These are phyloP conservation scores for Vitis riparia DNA, from an alignment of 164 flowering plant genomes.

Conservation along the genomic window DNA sequence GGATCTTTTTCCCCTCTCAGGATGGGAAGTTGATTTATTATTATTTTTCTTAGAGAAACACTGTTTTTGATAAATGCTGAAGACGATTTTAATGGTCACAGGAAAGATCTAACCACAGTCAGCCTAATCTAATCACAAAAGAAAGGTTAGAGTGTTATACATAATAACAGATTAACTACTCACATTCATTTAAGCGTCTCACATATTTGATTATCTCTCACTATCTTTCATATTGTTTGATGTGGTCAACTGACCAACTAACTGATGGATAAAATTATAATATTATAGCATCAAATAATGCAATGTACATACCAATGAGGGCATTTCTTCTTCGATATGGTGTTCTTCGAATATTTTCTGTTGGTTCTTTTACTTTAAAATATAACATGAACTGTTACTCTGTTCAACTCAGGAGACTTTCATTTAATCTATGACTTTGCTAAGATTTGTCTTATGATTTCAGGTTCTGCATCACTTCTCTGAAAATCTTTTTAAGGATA, in stretches of 20 bases:
- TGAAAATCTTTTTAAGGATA: slow-evolving; percentile 27
- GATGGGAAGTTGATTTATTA: too few relatives aligned
- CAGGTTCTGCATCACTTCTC: slow-evolving; percentile 56
- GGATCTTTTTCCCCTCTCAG: too few relatives aligned
- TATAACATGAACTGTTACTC: background rate
- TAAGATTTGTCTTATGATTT: slow-evolving; percentile 9
- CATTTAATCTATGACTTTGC: background rate
- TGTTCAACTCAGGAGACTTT: background rate
- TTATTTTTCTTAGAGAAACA: too few relatives aligned
- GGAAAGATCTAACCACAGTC: too few relatives aligned
- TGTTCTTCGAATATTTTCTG: slow-evolving; percentile 1
- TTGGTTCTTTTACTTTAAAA: background rate
- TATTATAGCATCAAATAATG: background rate
- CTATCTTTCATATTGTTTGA: background rate
- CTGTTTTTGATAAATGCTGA: too few relatives aligned
- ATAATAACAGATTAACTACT: too few relatives aligned
- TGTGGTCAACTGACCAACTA: background rate
- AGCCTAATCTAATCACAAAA: too few relatives aligned
- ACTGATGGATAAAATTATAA: background rate
- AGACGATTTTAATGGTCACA: too few relatives aligned
- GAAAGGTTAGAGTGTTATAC: too few relatives aligned
- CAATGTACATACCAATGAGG: background rate
- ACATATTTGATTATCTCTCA: background rate
- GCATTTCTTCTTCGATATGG: background rate
- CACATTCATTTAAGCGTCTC: too few relatives aligned